phyloP scores from a whole-genome alignment of 768 basidiomycete genomes.

The Hemileccinum impolitum region DNA sequence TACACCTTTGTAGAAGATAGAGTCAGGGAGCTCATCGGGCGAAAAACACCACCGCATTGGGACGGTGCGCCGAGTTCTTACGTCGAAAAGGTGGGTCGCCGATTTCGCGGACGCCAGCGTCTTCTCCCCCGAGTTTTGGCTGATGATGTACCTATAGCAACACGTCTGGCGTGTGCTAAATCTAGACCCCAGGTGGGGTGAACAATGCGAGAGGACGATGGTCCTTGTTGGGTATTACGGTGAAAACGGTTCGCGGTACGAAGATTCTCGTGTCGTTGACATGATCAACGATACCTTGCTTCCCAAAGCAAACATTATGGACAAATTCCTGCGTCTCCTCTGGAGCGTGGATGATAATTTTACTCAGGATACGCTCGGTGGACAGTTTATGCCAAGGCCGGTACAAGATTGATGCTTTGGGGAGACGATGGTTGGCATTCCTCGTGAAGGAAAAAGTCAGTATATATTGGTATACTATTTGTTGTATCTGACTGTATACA shows the following conservation, averaged over 20 bases:
- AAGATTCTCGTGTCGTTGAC: constrained; percentile 47
- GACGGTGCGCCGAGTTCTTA: constrained; percentile 29
- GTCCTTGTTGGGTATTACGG: constrained; percentile 55
- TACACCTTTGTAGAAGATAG: constrained; percentile 52
- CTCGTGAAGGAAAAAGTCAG: background rate
- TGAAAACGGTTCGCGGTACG: constrained; percentile 44
- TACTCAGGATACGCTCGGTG: constrained; percentile 21
- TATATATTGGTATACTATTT: constrained; percentile 5
- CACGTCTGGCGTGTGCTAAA: constrained; percentile 55
- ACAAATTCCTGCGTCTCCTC: constrained; percentile 47
- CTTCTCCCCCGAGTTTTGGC: background rate
- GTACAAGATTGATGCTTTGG: background rate
- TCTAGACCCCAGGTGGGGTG: constrained; percentile 40
- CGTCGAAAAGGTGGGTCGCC: constrained; percentile 45
- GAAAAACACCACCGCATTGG: constrained; percentile 40
- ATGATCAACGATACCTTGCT: constrained; percentile 46
- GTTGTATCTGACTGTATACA: constrained; percentile 1
- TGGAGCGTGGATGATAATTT: constrained; percentile 45
- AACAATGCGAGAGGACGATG: constrained; percentile 49
- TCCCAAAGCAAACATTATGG: constrained; percentile 45
- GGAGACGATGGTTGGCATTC: background rate
- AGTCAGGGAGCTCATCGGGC: constrained; percentile 44
- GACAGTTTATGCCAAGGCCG: background rate
- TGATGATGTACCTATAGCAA: constrained; percentile 16
- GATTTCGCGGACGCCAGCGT: background rate